Evolutionary conservation across 208 protist genomes (phyloP), one percentile per base, ranked within the genome.

Genomic region (Acanthamoeba rhysodes): DNA sequence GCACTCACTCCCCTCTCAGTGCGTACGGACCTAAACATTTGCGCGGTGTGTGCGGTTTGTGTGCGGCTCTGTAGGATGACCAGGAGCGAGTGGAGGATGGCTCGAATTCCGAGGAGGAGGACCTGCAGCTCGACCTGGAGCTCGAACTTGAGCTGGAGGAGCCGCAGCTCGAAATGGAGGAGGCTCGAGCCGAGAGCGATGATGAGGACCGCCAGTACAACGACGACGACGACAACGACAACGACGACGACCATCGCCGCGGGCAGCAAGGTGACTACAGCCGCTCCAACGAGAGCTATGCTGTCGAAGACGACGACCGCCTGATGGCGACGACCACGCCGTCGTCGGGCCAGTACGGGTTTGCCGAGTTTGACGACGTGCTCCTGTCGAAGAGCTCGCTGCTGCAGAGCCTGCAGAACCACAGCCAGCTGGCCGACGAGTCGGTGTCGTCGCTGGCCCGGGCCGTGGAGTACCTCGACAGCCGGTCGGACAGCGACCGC

Each of bases 71-170:
- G 18, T 22, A 59, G 55, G 55, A 59, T 59, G 55, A 59, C 14
- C 20, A 24, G 55, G 55, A 59, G 10, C 12, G 62, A 68, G 62
- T 24, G 27, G 62, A 24, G 27, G 62, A 29, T 29, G 62, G 27
- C 7, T 59, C 55, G 20, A 24, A 68, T 68, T 48, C 45, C 45
- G 45, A 48, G 62, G 62, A 70, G 27, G 62, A 70, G 24, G 24
- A 29, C 24, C 62, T 32, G 24, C 24, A 84, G 41, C 66, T 74
- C 29, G 66, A 74, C 29, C 66, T 74, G 18, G 87, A 93, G 34
- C 62, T 74, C 10, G 59, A 93, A 50, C 45, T 93, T 27, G 62
- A 93, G 27, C 8, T 32, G 27, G 87, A 93, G 57, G 62, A 93
- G 24, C 48, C 48, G 22, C 76, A 55, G 45, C 76, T 74, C n/a